Percentiles rank a stretch among this genome's conserved stretches.
These are phyloP conservation scores for Colletotrichum camelliae DNA, from an alignment of 2,329 filamentous ascomycete genomes.

Conservation along the genomic window DNA sequence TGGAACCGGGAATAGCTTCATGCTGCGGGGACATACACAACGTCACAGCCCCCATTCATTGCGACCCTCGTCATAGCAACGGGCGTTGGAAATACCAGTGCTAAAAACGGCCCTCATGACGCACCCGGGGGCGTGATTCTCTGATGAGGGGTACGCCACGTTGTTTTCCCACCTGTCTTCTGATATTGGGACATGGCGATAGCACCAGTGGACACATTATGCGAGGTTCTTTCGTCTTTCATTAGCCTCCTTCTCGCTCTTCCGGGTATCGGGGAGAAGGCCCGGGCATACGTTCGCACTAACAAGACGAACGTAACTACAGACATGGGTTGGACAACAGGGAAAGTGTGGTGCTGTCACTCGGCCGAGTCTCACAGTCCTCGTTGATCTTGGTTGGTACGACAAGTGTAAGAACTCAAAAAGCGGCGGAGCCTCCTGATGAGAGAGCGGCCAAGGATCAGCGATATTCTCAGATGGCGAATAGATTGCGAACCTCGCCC, in stretches of 20 bases:
- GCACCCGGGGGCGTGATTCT: background rate
- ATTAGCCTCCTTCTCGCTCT: background rate
- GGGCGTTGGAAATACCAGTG: background rate
- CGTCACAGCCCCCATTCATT: background rate
- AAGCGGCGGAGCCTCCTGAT: background rate
- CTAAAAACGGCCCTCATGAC: background rate
- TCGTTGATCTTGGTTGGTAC: background rate
- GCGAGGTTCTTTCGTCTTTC: background rate
- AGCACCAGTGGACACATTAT: background rate
- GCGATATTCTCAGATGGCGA: background rate
- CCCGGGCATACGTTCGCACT: background rate
- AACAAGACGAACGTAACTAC: background rate
- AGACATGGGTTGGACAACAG: background rate
- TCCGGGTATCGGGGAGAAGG: background rate
- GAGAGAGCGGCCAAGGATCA: background rate
- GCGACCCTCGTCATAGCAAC: background rate
- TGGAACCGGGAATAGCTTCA: background rate
- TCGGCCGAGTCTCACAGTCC: background rate
- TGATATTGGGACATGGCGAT: background rate
- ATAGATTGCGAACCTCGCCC: background rate
- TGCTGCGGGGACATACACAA: background rate
- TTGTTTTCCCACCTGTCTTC: background rate
- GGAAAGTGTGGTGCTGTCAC: background rate
- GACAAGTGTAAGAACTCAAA: background rate
- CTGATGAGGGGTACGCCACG: background rate